Base-by-base conservation (phyloP, 768 basidiomycete species). In the Boletus edulis region DNA sequence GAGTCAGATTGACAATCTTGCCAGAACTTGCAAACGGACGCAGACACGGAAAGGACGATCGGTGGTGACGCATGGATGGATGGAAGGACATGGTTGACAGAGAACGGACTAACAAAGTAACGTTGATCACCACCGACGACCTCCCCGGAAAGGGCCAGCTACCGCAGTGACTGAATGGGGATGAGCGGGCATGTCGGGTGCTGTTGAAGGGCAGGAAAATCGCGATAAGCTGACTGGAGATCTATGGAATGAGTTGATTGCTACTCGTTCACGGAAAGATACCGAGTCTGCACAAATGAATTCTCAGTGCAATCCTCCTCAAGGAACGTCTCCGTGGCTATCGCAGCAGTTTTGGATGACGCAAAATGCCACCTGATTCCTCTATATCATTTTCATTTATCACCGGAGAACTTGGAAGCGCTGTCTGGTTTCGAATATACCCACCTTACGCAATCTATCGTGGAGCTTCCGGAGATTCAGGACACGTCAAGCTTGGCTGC, bases 291-390 rank as follows among this genome's bases (percentile, higher is more conserved):
- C 46, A 24, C 24, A 54, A 42, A 52, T 42, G 44, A 39, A 24
- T 69, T 65, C 63, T 59, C 51, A n/a, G 40, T 51, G 47, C 38
- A 62, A 69, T 69, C 65, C 65, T 62, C 64, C 51, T 32, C 57
- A 57, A 29, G 63, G 60, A 55, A 57, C 62, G 42, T 52, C 31
- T 62, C 59, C 57, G 60, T 60, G 45, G 49, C 53, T 56, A 31
- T 51, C 67, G 67, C 65, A 55, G 53, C 48, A 44, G 22, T 41
- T 35, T 37, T 38, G 50, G 27, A 52, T 49, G 65, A 59, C 60
- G 55, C 52, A 54, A 55, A 55, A 35, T 54, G 37, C 37, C 40
- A 52, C 27, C 29, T 41, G 18, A 52, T 49, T 54, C 29, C 56
- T 56, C 54, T 58, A 57, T 56, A 66, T 57, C 55, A 46, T 45